phyloP scores from a whole-genome alignment of 306 rosid genomes.

The Rubus idaeus region DNA sequence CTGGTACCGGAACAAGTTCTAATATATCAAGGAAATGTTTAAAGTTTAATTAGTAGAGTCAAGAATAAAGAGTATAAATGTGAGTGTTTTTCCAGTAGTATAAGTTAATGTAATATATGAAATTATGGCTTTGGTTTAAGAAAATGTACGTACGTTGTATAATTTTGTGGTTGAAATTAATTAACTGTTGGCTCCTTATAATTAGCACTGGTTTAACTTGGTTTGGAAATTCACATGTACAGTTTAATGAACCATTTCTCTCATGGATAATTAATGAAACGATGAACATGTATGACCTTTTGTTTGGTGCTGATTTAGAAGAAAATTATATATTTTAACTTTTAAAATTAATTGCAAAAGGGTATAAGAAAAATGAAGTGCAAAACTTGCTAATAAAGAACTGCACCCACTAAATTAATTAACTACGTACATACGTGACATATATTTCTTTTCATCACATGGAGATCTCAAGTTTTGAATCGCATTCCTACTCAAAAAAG shows the following conservation, averaged over 20 bases:
- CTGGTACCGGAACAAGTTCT: constrained; percentile 61
- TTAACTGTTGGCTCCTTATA: not conserved
- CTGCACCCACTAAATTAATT: too few relatives aligned
- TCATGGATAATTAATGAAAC: too few relatives aligned
- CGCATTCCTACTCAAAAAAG: too few relatives aligned
- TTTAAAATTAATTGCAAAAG: too few relatives aligned
- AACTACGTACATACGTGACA: not conserved
- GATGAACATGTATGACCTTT: too few relatives aligned
- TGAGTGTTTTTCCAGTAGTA: not conserved
- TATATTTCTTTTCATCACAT: too few relatives aligned
- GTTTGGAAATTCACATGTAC: too few relatives aligned
- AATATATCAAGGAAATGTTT: constrained; percentile 17
- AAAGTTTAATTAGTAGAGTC: not conserved
- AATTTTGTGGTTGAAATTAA: not conserved
- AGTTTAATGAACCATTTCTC: too few relatives aligned
- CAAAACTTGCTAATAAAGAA: not conserved
- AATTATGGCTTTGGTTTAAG: not conserved
- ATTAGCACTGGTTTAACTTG: too few relatives aligned
- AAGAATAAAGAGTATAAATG: not conserved
- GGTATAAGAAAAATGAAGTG: not conserved
- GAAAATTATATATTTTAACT: too few relatives aligned
- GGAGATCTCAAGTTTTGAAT: too few relatives aligned
- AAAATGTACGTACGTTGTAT: not conserved
- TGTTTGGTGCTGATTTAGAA: too few relatives aligned
- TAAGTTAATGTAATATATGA: not conserved